Evolutionary conservation across 2,329 filamentous ascomycete genomes (phyloP).

Genomic region (Aureobasidium leucospermi): DNA sequence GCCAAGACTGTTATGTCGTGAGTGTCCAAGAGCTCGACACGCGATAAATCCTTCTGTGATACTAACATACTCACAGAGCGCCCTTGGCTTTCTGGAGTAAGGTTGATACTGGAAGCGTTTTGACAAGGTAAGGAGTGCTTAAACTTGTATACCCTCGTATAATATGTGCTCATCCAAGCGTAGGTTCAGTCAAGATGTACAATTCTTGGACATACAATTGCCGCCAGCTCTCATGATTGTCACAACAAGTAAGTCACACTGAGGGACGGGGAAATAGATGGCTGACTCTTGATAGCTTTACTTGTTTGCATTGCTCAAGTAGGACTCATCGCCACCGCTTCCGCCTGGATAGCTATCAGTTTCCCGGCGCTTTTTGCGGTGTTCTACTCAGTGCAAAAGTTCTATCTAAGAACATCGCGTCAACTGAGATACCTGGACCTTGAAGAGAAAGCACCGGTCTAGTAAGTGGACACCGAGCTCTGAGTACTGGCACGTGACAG

Average conservation of each 20-base stretch:
- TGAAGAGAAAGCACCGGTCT: slow-evolving; percentile 43
- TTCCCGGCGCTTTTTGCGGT: slow-evolving; percentile 32
- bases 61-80: not conserved
- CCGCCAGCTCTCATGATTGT: slow-evolving; percentile 14
- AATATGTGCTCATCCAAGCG: not conserved
- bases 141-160: not conserved
- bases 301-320: slow-evolving; percentile 3
- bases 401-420: slow-evolving; percentile 42
- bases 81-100: slow-evolving; percentile 33
- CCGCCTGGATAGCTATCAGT: slow-evolving; percentile 33
- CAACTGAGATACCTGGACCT: slow-evolving; percentile 47
- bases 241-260: not conserved
- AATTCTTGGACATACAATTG: slow-evolving; percentile 38
- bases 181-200: slow-evolving; percentile 41
- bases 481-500: too few relatives aligned
- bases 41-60: not conserved
- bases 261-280: not conserved
- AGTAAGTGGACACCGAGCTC: slow-evolving; percentile 17
- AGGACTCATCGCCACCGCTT: slow-evolving; percentile 33
- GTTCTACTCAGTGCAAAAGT: slow-evolving; percentile 37
- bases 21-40: not conserved
- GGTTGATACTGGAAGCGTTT: slow-evolving; percentile 36
- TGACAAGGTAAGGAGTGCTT: slow-evolving; percentile 23
- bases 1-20: slow-evolving; percentile 5
- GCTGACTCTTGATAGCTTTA: not conserved